A percentile compares a stretch with the other conserved stretches of the same genome.
These are phyloP conservation scores for Kingdonia uniflora DNA, from an alignment of 164 flowering plant species.

Conservation along the genomic window DNA sequence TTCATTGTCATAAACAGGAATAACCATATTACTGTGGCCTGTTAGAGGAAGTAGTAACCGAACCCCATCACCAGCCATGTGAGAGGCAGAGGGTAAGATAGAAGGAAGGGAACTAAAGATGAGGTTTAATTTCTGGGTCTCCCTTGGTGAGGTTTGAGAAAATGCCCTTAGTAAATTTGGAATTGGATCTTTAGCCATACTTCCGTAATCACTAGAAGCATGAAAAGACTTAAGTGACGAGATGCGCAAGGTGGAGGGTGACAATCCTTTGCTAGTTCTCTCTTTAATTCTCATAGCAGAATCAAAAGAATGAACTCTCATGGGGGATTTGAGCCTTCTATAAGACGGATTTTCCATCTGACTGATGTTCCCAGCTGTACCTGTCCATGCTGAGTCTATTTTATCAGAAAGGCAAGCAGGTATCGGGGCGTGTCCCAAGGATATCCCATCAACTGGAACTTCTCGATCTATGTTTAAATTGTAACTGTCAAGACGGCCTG, in stretches of 20 bases:
- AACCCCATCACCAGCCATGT: conserved; percentile 52
- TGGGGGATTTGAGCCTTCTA: conserved; percentile 39
- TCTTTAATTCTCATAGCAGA: conserved; percentile 71
- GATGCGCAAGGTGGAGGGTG: conserved; percentile 47
- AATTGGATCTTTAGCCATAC: conserved; percentile 67
- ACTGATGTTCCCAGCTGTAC: conserved; percentile 24
- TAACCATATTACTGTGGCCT: conserved; percentile 38
- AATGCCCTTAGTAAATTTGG: conserved; percentile 32
- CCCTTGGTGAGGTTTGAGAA: conserved; percentile 38
- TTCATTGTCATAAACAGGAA: conserved; percentile 89
- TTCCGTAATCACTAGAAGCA: conserved; percentile 71
- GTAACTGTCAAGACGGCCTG: conserved; percentile 13
- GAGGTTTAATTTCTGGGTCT: conserved; percentile 38
- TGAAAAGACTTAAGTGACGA: conserved; percentile 68
- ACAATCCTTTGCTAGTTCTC: conserved; percentile 34
- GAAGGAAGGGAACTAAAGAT: conserved; percentile 33
- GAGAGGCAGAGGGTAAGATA: conserved; percentile 43
- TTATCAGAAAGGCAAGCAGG: conserved; percentile 62
- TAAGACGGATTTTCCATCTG: conserved; percentile 28
- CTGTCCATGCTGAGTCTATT: conserved; percentile 94
- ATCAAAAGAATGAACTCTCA: conserved; percentile 86
- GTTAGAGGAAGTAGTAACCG: conserved; percentile 52
- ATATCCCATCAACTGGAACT: conserved; percentile 14
- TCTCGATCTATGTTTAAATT: conserved; percentile 24
- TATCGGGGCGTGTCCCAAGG: conserved; percentile 25